Evolutionary conservation across 2,329 filamentous ascomycete species (phyloP).

Genomic region (Apiospora hydei): DNA sequence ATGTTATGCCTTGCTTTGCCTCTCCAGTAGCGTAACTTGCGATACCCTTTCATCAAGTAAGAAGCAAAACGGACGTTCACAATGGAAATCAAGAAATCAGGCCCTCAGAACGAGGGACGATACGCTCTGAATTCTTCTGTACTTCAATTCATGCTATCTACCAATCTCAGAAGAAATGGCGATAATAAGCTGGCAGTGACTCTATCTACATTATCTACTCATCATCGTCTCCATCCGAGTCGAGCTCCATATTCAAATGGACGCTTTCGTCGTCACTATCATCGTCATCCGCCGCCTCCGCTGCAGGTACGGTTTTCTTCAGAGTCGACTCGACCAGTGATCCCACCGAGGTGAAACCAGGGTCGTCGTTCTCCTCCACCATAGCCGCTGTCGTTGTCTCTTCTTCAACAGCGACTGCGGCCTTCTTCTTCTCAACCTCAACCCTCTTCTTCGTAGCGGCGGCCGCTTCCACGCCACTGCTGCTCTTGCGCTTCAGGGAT

Average conservation of each 20-base stretch:
- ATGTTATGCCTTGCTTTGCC: not conserved
- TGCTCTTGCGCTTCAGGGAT: constrained; percentile 53
- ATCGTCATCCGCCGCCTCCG: constrained; percentile 48
- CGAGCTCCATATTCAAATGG: constrained; percentile 66
- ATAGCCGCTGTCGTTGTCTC: not conserved
- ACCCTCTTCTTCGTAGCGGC: constrained; percentile 44
- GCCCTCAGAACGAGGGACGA: not conserved
- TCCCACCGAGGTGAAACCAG: constrained; percentile 25
- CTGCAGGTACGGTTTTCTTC: not conserved
- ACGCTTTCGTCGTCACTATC: constrained; percentile 60
- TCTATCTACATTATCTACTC: constrained; percentile 17
- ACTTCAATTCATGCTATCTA: not conserved
- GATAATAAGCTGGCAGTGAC: too few relatives aligned
- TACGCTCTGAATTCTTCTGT: not conserved
- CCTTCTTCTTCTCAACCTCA: constrained; percentile 44
- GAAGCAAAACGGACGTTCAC: not conserved
- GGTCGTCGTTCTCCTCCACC: constrained; percentile 22
- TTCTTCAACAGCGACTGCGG: constrained; percentile 28
- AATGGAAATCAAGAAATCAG: not conserved
- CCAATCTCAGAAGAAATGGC: not conserved
- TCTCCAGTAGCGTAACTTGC: not conserved
- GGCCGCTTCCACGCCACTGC: constrained; percentile 44
- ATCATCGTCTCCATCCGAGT: constrained; percentile 43
- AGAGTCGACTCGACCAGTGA: constrained; percentile 26
- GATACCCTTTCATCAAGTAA: not conserved